These are phyloP conservation scores for Corylus americana DNA, from an alignment of 306 rosid species.

Conservation along the genomic window DNA sequence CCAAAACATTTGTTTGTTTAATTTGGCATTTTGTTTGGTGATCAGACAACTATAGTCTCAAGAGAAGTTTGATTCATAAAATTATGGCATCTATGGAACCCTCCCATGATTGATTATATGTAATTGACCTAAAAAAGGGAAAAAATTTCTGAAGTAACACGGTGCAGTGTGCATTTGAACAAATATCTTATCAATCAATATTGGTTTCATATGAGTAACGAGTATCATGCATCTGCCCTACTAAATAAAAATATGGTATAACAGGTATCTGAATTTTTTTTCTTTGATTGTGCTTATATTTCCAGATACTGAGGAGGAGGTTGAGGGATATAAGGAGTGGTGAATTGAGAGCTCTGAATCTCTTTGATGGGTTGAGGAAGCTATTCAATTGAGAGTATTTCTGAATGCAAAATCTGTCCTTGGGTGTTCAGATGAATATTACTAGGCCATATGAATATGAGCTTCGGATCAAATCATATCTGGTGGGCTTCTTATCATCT, in stretches of 20 bases:
- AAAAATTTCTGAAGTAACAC: neutral
- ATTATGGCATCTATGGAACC: neutral
- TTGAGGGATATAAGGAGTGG: conserved; percentile 82
- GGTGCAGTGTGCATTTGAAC: neutral
- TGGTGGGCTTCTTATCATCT: conserved; percentile 4
- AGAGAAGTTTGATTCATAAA: neutral
- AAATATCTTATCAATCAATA: neutral
- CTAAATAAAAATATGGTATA: neutral
- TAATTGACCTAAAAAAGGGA: neutral
- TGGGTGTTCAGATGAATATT: neutral
- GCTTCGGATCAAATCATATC: conserved; percentile 9
- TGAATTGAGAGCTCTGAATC: conserved; percentile 70
- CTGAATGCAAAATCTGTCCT: neutral
- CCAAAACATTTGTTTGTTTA: neutral
- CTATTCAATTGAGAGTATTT: conserved; percentile 55
- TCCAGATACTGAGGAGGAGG: conserved; percentile 78
- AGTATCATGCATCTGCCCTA: neutral
- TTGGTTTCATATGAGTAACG: neutral
- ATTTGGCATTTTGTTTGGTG: neutral
- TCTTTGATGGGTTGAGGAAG: conserved; percentile 72
- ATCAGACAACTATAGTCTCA: neutral
- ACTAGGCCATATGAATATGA: conserved; percentile 20
- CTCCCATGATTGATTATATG: neutral
- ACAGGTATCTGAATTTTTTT: conserved; percentile 3
- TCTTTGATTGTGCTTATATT: conserved; percentile 1